A percentile compares a stretch with the other conserved stretches of the same genome.
phyloP scores from a whole-genome alignment of 768 basidiomycete species.

The Pisolithus orientalis region DNA sequence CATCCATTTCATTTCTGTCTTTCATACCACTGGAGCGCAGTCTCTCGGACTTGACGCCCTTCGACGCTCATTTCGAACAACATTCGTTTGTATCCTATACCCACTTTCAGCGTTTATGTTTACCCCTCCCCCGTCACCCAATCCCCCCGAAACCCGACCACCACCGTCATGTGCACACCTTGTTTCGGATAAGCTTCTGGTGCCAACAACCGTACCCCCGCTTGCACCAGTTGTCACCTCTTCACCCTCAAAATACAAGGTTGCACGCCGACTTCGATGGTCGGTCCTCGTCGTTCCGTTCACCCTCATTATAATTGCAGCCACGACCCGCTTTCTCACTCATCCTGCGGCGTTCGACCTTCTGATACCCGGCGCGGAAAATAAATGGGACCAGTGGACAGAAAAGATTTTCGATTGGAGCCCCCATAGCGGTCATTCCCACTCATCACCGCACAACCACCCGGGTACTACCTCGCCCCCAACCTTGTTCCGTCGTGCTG shows the following conservation, averaged over 20 bases:
- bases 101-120: constrained; percentile 25
- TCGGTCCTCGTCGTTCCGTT: constrained; percentile 53
- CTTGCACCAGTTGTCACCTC: constrained; percentile 2
- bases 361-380: constrained; percentile 21
- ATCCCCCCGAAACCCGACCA: constrained; percentile 15
- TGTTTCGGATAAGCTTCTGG: neutral
- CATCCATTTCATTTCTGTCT: neutral
- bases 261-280: constrained; percentile 35
- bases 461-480: constrained; percentile 3
- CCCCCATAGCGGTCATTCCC: constrained; percentile 38
- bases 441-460: neutral
- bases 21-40: neutral
- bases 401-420: constrained; percentile 30
- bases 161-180: neutral
- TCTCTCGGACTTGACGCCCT: constrained; percentile 9
- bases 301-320: constrained; percentile 47
- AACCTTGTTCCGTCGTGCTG: constrained; percentile 2
- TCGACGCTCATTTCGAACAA: constrained; percentile 24
- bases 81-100: constrained; percentile 18
- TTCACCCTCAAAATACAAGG: constrained; percentile 29
- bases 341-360: constrained; percentile 44
- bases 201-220: constrained; percentile 1
- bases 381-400: constrained; percentile 27
- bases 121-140: constrained; percentile 39
- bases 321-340: constrained; percentile 43